Evolutionary conservation across 176 grass and related monocot genomes (phyloP), one percentile per base, ranked within the genome.

Genomic region (Eremochloa ophiuroides): DNA sequence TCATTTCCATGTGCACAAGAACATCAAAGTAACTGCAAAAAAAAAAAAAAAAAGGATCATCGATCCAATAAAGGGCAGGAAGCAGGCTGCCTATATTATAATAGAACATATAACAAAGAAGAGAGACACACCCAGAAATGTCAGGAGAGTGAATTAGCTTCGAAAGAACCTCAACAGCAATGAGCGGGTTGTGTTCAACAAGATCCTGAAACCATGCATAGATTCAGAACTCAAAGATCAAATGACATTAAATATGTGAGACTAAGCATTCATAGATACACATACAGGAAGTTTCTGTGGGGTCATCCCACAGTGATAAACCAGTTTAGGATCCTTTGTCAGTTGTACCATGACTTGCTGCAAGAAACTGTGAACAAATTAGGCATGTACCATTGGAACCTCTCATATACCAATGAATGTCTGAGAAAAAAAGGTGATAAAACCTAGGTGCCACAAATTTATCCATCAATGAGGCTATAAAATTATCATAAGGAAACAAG

Each of bases 1-100:
- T 99, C 96, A 99, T 99, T 78, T 99, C 96, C 96, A 99, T 99
- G 85, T 90, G 94, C 74, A 99, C 96, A 89, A 99, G 93, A 75
- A 93, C 96, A 50, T 88, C 84, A 44, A 98, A 98, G 73, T 91
- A 98, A 91, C 92, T 95, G 74, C 42, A 8, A 62, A 66, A 72
- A n/a, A n/a, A n/a, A n/a, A n/a, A n/a, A n/a, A n/a, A n/a, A n/a
- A 47, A 76, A 77, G 37, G 44, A 65, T 82, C 44, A 85, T 25
- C 20, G 58, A 8, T 55, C 80, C 65, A 72, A 72, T 34, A 63
- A 64, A 16, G 63, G 63, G 23, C 31, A 75, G 35, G 42, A 53
- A 60, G 59, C 69, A 41, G 50, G 37, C 0, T 46, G 12, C 4
- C 41, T 34, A 63, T 34, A 71, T 80, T 44, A 71, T 47, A 55